Base-by-base conservation (phyloP, 1,284 basidiomycete species). In the Puccinia brachypodii region DNA sequence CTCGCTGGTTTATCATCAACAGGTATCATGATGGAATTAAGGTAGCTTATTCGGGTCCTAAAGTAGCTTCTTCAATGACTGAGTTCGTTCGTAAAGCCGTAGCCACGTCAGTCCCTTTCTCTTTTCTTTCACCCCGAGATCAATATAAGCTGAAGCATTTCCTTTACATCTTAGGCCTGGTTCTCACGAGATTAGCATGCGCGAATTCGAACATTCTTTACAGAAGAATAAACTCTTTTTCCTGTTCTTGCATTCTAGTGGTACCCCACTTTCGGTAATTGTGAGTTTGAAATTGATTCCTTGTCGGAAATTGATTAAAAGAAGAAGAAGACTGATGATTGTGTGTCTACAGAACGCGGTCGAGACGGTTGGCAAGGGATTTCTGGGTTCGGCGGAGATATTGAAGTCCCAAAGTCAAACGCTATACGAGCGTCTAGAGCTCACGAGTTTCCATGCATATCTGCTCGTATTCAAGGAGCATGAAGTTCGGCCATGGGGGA, bases 381-480 rank as follows among this genome's bases (percentile, higher is more conserved):
- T 81, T 36, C 28, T 64, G 22, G 78, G 78, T 19, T 62, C 68
- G 9, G 40, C 71, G 6, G 28, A 44, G 8, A 60, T 81, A 53
- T 58, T 60, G 13, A 73, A 74, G 60, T 64, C 78, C 1, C 16
- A 33, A 19, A 60, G 42, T 13, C 38, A 69, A 7, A 31, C 38
- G 40, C n/a, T 81, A 0, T 73, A 72, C 36, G 36, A 50, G 14
- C 44, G 47, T 9, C 38, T 73, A 25, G n/a, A 38, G 42, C n/a
- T 81, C 28, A 38, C 56, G 60, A 36, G 36, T 3, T 8, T 13
- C n/a, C 31, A 40, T 25, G 68, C 68, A 0, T 44, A 56, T 60
- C 42, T 79, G 25, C 8, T 81, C 0, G 78, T 81, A 1, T 81
- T 81, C 16, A 81, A 81, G 33, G 78, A 64, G n/a, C 36, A 58